Conservation (phyloP, 805 yeast species). For the Cyberlindnera americana region DNA sequence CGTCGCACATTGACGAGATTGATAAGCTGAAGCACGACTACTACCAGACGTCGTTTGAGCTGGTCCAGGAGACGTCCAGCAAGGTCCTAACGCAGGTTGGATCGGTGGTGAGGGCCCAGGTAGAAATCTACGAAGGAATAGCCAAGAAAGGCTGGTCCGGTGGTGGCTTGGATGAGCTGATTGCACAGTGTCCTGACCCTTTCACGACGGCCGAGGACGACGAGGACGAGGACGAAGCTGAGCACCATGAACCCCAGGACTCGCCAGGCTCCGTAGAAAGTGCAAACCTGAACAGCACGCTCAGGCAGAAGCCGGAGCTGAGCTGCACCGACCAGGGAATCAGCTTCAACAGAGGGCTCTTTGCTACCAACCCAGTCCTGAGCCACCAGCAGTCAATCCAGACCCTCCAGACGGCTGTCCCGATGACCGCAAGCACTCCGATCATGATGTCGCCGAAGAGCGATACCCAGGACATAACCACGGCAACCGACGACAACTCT, state of each 20-base stretch:
- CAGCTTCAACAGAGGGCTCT: constrained; percentile 12
- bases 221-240: constrained; percentile 8
- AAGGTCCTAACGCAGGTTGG: constrained; percentile 54
- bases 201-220: constrained; percentile 32
- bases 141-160: constrained; percentile 87
- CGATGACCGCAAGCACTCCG: constrained; percentile 22
- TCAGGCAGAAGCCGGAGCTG: constrained; percentile 4
- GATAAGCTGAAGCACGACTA: constrained; percentile 73
- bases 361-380: constrained; percentile 14
- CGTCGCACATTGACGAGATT: constrained; percentile 74
- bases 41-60: constrained; percentile 57
- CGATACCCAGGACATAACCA: constrained; percentile 3
- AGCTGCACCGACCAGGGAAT: constrained; percentile 10
- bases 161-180: constrained; percentile 73
- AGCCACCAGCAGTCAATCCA: constrained; percentile 19
- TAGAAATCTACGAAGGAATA: constrained; percentile 75
- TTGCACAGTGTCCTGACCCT: constrained; percentile 65
- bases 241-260: neutral
- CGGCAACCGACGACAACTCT: constrained; percentile 41
- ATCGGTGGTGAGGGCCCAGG: constrained; percentile 69
- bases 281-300: constrained; percentile 1
- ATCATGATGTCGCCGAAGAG: constrained; percentile 11
- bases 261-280: constrained; percentile 2
- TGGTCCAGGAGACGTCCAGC: constrained; percentile 60
- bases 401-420: constrained; percentile 11